These are phyloP conservation scores for Ceratopteris richardii DNA, from an alignment of 75 land plant species.

Conservation along the genomic window DNA sequence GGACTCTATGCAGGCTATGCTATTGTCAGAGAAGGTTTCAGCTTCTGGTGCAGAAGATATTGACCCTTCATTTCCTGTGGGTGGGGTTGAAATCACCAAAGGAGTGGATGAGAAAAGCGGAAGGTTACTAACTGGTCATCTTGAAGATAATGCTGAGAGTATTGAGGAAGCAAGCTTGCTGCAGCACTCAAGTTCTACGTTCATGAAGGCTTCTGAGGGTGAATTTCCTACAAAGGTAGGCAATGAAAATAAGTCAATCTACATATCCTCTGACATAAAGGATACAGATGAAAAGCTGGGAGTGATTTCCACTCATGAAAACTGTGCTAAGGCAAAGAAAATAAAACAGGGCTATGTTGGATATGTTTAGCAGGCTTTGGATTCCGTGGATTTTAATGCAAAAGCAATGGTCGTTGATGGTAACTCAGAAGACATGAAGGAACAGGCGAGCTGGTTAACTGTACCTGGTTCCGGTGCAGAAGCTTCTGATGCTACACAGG, in stretches of 20 bases:
- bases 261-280: not conserved
- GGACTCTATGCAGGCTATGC: not conserved
- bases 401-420: slow-evolving; percentile 5
- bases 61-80: not conserved
- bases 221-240: too few relatives aligned
- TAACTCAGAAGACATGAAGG: slow-evolving; percentile 1
- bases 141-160: not conserved
- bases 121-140: not conserved
- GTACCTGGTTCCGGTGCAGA: not conserved
- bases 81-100: not conserved
- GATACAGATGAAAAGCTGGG: not conserved
- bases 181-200: too few relatives aligned
- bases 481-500: not conserved
- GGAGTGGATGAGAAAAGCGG: not conserved
- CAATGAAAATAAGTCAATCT: too few relatives aligned
- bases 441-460: slow-evolving; percentile 3
- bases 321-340: slow-evolving; percentile 42
- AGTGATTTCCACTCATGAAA: not conserved
- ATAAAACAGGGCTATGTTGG: slow-evolving; percentile 60
- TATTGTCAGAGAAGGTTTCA: not conserved
- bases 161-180: too few relatives aligned
- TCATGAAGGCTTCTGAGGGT: too few relatives aligned
- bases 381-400: slow-evolving; percentile 2
- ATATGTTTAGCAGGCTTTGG: slow-evolving; percentile 35
- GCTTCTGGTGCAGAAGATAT: too few relatives aligned